Percentiles rank a stretch among this genome's conserved stretches.
phyloP scores from a whole-genome alignment of 106 monocot genomes.

The Dendrobium officinale region DNA sequence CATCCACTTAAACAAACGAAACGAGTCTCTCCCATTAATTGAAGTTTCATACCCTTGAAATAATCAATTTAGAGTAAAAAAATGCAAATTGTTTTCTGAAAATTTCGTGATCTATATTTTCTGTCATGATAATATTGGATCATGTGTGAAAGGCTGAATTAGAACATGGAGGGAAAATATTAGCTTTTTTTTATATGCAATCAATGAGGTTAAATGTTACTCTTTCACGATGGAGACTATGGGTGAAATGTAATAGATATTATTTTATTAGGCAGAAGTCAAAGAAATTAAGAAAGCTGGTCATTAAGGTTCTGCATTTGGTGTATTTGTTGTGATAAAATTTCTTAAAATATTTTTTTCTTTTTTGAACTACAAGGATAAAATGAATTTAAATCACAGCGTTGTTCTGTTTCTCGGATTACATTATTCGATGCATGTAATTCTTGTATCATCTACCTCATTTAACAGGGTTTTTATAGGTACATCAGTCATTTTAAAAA shows the following conservation, averaged over 20 bases:
- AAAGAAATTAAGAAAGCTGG: background rate
- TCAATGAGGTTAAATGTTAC: background rate
- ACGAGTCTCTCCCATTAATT: background rate
- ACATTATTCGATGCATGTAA: background rate
- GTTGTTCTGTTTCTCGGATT: background rate
- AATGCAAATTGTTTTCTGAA: background rate
- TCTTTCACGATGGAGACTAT: background rate
- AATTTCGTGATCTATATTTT: background rate
- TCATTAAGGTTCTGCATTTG: background rate
- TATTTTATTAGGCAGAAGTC: background rate
- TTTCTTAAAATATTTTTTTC: background rate
- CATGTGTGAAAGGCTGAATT: background rate
- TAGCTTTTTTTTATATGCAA: background rate
- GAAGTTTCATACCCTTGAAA: background rate
- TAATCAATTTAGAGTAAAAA: background rate
- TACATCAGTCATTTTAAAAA: background rate
- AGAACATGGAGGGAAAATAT: conserved; percentile 2
- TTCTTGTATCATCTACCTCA: background rate
- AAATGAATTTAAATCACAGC: background rate
- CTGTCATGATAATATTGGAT: background rate
- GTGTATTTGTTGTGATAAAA: background rate
- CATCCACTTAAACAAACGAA: background rate
- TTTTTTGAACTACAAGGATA: background rate
- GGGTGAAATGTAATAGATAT: background rate
- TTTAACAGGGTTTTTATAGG: background rate